Evolutionary conservation across 805 yeast species (phyloP).

Genomic region (Candida pseudofarinosa): DNA sequence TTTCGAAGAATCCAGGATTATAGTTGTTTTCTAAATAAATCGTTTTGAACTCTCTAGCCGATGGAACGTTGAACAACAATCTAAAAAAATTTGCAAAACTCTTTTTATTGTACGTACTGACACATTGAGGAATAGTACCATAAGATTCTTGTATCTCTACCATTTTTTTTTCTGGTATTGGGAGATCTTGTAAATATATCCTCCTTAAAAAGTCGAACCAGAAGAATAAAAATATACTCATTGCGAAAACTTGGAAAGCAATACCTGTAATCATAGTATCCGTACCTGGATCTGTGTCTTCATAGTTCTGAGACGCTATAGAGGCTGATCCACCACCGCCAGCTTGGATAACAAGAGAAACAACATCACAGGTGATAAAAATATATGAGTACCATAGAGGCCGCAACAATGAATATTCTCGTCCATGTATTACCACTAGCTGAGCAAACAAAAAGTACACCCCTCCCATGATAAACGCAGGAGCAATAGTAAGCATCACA

Average conservation of each 20-base stretch:
- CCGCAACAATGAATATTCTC: slow-evolving; percentile 32
- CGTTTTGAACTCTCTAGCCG: slow-evolving; percentile 18
- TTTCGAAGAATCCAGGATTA: slow-evolving; percentile 19
- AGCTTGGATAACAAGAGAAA: slow-evolving; percentile 36
- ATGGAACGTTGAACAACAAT: slow-evolving; percentile 22
- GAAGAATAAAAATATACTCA: slow-evolving; percentile 32
- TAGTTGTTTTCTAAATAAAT: slow-evolving; percentile 26
- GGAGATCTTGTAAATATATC: slow-evolving; percentile 21
- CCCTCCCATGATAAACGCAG: slow-evolving; percentile 43
- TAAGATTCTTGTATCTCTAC: slow-evolving; percentile 6
- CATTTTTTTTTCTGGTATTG: neutral
- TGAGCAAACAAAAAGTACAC: slow-evolving; percentile 39
- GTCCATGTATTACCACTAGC: slow-evolving; percentile 34
- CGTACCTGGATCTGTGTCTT: slow-evolving; percentile 28
- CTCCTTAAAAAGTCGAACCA: slow-evolving; percentile 35
- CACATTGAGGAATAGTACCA: slow-evolving; percentile 1
- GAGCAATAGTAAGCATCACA: slow-evolving; percentile 35
- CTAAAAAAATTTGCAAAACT: slow-evolving; percentile 22
- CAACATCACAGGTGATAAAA: slow-evolving; percentile 34
- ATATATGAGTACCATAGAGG: slow-evolving; percentile 44
- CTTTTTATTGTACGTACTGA: slow-evolving; percentile 14
- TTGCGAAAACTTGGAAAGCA: slow-evolving; percentile 33
- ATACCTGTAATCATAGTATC: slow-evolving; percentile 38
- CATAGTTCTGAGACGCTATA: slow-evolving; percentile 18
- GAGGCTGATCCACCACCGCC: slow-evolving; percentile 38